Conservation (phyloP, 805 yeast species). For the Grigorovia yakushimaensis region DNA sequence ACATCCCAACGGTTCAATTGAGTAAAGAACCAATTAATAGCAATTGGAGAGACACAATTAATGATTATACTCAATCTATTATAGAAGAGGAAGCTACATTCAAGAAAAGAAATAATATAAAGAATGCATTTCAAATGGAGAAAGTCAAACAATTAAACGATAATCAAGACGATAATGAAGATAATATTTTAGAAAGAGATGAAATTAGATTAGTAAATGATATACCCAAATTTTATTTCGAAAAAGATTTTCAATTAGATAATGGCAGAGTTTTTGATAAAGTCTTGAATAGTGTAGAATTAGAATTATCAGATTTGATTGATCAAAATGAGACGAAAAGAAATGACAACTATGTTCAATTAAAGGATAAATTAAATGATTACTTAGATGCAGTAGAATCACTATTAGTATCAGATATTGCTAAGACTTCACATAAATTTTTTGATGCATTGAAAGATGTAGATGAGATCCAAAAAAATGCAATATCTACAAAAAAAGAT, state of each 20-base stretch:
- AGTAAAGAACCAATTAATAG: slow-evolving; percentile 37
- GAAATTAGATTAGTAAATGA: slow-evolving; percentile 13
- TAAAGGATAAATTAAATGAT: slow-evolving; percentile 72
- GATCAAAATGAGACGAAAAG: slow-evolving; percentile 26
- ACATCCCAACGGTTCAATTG: slow-evolving; percentile 74
- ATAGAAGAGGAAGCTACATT: slow-evolving; percentile 37
- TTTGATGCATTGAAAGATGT: slow-evolving; percentile 78
- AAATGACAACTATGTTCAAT: slow-evolving; percentile 40
- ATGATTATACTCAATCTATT: slow-evolving; percentile 36
- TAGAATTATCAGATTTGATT: slow-evolving; percentile 27
- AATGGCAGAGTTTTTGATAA: slow-evolving; percentile 76
- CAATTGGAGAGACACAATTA: slow-evolving; percentile 35
- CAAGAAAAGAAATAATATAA: slow-evolving; percentile 34
- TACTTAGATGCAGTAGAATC: slow-evolving; percentile 81
- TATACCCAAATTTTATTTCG: slow-evolving; percentile 63
- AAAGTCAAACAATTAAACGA: slow-evolving; percentile 31
- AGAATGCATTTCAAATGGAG: slow-evolving; percentile 28
- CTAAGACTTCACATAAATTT: slow-evolving; percentile 75
- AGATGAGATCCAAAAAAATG: slow-evolving; percentile 47
- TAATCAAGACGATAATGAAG: slow-evolving; percentile 12
- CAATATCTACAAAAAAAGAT: slow-evolving; percentile 40
- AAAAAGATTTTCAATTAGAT: slow-evolving; percentile 65
- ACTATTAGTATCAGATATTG: slow-evolving; percentile 70
- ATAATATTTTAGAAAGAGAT: slow-evolving; percentile 14
- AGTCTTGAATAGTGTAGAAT: slow-evolving; percentile 54